These are phyloP conservation scores for Asterella californica DNA, from an alignment of 225 moss, liverwort and hornwort species.

Conservation along the genomic window DNA sequence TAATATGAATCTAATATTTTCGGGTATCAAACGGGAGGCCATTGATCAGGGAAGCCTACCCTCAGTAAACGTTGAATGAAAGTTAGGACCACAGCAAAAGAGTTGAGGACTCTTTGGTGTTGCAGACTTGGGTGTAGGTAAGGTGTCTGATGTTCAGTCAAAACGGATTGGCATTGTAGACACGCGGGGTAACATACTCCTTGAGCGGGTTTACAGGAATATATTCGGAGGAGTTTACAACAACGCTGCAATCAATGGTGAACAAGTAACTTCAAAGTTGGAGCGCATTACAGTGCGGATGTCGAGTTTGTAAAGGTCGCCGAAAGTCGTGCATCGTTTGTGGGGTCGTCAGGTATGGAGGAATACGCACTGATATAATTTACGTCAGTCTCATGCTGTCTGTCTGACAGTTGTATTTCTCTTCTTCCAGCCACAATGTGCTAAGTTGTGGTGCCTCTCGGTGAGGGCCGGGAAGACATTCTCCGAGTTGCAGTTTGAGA, in stretches of 20 bases:
- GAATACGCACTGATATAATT: not conserved
- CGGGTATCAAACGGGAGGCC: not conserved
- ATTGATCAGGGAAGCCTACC: not conserved
- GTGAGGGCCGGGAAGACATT: not conserved
- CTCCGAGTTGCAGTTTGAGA: not conserved
- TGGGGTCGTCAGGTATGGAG: not conserved
- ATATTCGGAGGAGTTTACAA: not conserved
- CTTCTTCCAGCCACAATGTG: not conserved
- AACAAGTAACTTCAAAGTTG: not conserved
- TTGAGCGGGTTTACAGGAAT: not conserved
- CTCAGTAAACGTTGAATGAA: not conserved
- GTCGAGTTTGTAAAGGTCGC: not conserved
- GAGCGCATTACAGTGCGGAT: not conserved
- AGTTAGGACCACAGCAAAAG: not conserved
- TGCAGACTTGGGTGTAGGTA: not conserved
- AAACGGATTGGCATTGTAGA: not conserved
- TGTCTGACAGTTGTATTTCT: not conserved
- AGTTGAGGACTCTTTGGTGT: not conserved
- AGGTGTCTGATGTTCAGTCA: not conserved
- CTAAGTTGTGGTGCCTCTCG: not conserved
- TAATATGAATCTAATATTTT: not conserved
- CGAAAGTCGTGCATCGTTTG: not conserved
- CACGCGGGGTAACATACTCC: not conserved
- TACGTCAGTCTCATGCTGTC: not conserved
- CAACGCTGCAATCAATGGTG: slow-evolving; percentile 1